phyloP scores from a whole-genome alignment of 495 filamentous ascomycete species.

The Oidiodendron maius region DNA sequence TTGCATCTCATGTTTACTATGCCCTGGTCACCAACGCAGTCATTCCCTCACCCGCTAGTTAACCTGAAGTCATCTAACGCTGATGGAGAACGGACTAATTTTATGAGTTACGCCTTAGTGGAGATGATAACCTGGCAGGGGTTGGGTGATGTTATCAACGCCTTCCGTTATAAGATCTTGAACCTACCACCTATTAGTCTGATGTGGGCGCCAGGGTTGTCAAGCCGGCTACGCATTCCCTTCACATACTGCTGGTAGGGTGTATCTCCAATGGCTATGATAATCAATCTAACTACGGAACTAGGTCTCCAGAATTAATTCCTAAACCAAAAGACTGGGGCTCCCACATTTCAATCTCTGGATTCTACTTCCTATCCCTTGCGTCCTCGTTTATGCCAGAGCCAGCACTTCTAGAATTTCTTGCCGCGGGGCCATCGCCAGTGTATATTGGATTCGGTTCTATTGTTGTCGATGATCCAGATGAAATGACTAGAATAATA shows the following conservation, averaged over 20 bases:
- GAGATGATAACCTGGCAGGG: slow-evolving; percentile 78
- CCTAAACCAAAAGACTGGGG: slow-evolving; percentile 63
- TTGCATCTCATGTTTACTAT: slow-evolving; percentile 71
- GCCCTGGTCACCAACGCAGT: slow-evolving; percentile 51
- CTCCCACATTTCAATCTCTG: slow-evolving; percentile 48
- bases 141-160: slow-evolving; percentile 65
- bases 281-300: background rate
- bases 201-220: slow-evolving; percentile 56
- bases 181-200: slow-evolving; percentile 58
- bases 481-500: slow-evolving; percentile 55
- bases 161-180: slow-evolving; percentile 54
- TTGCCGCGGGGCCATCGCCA: slow-evolving; percentile 46
- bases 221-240: slow-evolving; percentile 55
- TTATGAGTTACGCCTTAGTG: slow-evolving; percentile 61
- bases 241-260: slow-evolving; percentile 68
- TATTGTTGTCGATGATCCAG: slow-evolving; percentile 62
- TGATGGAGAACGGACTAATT: slow-evolving; percentile 53
- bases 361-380: slow-evolving; percentile 43
- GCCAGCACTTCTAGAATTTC: slow-evolving; percentile 43
- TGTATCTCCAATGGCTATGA: background rate
- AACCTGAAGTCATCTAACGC: slow-evolving; percentile 42
- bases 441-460: slow-evolving; percentile 66
- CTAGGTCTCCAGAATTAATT: slow-evolving; percentile 54
- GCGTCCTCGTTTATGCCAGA: slow-evolving; percentile 45
- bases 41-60: slow-evolving; percentile 47